Percentiles rank a stretch among this genome's conserved stretches.
phyloP scores from a whole-genome alignment of 495 filamentous ascomycete genomes.

The Xeromyces bisporus region DNA sequence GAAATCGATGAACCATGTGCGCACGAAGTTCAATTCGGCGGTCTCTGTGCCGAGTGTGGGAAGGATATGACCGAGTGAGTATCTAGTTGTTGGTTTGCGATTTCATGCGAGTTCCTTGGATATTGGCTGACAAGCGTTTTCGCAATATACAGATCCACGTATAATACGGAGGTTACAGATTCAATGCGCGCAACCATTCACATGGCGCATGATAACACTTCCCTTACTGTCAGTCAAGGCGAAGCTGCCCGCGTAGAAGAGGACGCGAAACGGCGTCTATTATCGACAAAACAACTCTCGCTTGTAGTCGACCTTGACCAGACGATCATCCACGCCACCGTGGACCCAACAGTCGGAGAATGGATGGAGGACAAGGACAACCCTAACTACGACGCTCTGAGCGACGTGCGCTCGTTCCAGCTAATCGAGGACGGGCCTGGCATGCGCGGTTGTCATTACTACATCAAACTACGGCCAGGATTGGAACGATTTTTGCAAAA shows the following conservation, averaged over 20 bases:
- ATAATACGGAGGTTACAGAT: constrained; percentile 40
- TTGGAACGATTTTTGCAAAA: constrained; percentile 66
- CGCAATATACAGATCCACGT: constrained; percentile 27
- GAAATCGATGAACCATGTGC: constrained; percentile 82
- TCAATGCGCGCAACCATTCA: constrained; percentile 76
- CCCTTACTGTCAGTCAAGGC: constrained; percentile 50
- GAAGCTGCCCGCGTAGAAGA: constrained; percentile 72
- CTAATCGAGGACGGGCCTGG: constrained; percentile 67
- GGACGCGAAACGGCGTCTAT: constrained; percentile 65
- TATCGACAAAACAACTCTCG: constrained; percentile 65
- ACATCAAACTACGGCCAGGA: constrained; percentile 95
- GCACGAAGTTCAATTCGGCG: constrained; percentile 78
- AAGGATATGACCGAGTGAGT: constrained; percentile 86
- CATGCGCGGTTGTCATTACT: constrained; percentile 72
- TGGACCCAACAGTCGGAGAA: constrained; percentile 89
- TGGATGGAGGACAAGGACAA: constrained; percentile 81
- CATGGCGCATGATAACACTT: constrained; percentile 80
- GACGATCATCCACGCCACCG: constrained; percentile 95
- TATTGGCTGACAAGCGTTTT: constrained; percentile 1
- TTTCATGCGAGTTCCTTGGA: neutral
- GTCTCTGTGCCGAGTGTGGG: constrained; percentile 80
- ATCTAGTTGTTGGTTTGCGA: neutral
- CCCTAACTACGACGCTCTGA: constrained; percentile 81
- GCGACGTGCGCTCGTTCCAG: constrained; percentile 74
- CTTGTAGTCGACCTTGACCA: constrained; percentile 95